These are phyloP conservation scores for Alternaria brassicicola DNA, from an alignment of 2,329 filamentous ascomycete genomes.

Conservation along the genomic window DNA sequence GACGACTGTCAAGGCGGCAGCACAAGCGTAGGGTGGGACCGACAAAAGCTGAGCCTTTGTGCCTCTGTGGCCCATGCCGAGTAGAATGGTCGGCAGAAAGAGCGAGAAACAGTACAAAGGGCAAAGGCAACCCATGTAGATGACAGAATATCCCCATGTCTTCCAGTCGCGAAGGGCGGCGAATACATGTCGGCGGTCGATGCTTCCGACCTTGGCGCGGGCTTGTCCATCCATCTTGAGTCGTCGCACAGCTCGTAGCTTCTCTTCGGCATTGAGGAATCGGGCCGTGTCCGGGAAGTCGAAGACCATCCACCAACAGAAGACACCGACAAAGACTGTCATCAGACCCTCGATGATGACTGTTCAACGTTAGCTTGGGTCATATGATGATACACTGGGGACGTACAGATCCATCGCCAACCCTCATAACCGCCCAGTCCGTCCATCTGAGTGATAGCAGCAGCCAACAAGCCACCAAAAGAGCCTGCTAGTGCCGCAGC, in stretches of 20 bases:
- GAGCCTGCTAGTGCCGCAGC: conserved; percentile 64
- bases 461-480: conserved; percentile 66
- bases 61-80: conserved; percentile 58
- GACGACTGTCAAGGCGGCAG: conserved; percentile 70
- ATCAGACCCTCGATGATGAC: conserved; percentile 48
- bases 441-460: conserved; percentile 65
- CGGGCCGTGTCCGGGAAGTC: conserved; percentile 67
- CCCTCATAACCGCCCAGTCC: conserved; percentile 55
- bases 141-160: conserved; percentile 60
- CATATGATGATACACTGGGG: background rate
- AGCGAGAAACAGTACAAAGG: conserved; percentile 46
- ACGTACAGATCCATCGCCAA: conserved; percentile 49
- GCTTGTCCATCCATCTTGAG: conserved; percentile 73
- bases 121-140: conserved; percentile 67
- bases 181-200: conserved; percentile 48
- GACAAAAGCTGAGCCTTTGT: conserved; percentile 73
- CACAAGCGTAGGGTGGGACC: conserved; percentile 77
- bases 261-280: conserved; percentile 60
- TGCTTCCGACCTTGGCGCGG: conserved; percentile 60
- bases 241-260: conserved; percentile 65
- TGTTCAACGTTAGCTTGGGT: conserved; percentile 21
- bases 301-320: conserved; percentile 64
- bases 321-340: conserved; percentile 45
- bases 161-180: conserved; percentile 57
- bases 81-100: conserved; percentile 57